Base-by-base conservation (phyloP, 2,329 filamentous ascomycete genomes). In the Daldinia sp. region DNA sequence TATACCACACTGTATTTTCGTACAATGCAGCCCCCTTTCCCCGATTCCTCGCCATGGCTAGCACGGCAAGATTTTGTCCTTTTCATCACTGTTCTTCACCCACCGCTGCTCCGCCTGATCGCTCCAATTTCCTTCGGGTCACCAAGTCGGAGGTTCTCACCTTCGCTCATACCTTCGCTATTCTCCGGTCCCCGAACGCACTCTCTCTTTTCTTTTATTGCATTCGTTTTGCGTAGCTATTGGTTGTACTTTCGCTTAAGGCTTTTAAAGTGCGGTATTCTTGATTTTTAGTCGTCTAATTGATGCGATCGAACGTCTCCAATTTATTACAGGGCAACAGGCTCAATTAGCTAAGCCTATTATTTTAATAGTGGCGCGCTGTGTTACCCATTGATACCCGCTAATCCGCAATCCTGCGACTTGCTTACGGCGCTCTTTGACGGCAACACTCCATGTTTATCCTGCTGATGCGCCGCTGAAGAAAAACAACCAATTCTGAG, bases 331-430 rank as follows among this genome's bases (percentile, higher is more conserved):
- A 61, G 46, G 48, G 60, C 23, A n/a, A 42, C 42, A 55, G 51
- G 39, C 46, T 66, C 55, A 55, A 71, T 69, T 66, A 68, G 51
- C 44, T 69, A 64, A 69, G 60, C 35, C 61, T 12, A 18, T 46
- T 46, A 64, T 46, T 56, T 64, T 54, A 37, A 59, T 60, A 53
- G 69, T 67, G 66, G 66, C 66, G 66, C 63, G 42, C 53, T 37
- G 62, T 66, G 69, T 71, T 71, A 71, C 69, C 66, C 69, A 66
- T 64, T 55, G 60, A 63, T 61, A 64, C 69, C 65, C 62, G 60
- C 63, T 68, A 63, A 59, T 44, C 55, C 55, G 48, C 65, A 64
- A 60, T 63, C 18, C 33, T 26, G 41, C 56, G 41, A 63, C 12
- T 61, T 56, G 62, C 65, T 68, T 66, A 68, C 65, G 23, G 60